Evolutionary conservation across 2,329 filamentous ascomycete genomes (phyloP).

Genomic region (Ceratocystis harringtonii): DNA sequence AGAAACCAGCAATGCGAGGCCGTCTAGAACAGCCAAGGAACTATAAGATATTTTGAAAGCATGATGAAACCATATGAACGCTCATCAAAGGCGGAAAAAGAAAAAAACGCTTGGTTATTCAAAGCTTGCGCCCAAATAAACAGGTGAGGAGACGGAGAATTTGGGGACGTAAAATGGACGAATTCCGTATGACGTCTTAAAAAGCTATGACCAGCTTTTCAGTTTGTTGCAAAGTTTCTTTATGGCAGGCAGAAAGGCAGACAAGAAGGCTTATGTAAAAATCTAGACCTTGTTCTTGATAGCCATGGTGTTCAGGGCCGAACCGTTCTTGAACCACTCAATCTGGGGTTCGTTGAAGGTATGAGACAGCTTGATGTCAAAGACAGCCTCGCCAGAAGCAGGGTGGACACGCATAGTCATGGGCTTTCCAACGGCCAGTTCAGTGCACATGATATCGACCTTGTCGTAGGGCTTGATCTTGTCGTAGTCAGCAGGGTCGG

Average conservation of each 20-base stretch:
- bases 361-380: constrained; percentile 73
- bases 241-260: neutral
- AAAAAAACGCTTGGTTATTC: neutral
- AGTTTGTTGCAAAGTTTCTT: neutral
- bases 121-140: neutral
- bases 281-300: constrained; percentile 36
- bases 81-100: neutral
- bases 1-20: constrained; percentile 12
- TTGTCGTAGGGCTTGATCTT: constrained; percentile 88
- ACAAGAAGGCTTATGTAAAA: neutral
- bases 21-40: constrained; percentile 9
- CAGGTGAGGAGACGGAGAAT: neutral
- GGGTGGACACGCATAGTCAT: constrained; percentile 85
- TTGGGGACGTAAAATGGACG: neutral
- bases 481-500: constrained; percentile 91
- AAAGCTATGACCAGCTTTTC: constrained; percentile 6
- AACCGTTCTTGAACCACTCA: constrained; percentile 98
- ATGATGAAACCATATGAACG: neutral
- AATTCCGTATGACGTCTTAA: neutral
- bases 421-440: constrained; percentile 84
- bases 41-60: neutral
- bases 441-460: constrained; percentile 74
- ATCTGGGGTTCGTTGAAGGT: constrained; percentile 98
- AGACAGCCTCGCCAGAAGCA: constrained; percentile 58
- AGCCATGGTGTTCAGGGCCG: constrained; percentile 96